Evolutionary conservation across 179 eudicot genomes (phyloP).

Genomic region (Patellifolia procumbens): DNA sequence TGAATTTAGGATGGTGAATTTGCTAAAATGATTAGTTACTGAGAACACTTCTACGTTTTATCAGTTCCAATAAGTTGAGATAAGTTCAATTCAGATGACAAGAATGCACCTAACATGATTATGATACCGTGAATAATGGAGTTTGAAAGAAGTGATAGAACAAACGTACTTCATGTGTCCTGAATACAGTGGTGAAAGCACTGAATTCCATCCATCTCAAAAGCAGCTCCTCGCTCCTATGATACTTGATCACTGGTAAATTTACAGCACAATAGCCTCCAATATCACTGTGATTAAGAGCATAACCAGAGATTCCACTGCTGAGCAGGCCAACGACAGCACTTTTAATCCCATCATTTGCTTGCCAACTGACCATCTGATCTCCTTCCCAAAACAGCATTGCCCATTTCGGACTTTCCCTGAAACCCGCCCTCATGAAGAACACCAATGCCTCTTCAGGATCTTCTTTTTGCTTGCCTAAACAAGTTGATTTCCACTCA

Average conservation of each 20-base stretch:
- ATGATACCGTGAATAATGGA: neutral
- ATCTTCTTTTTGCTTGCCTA: slow-evolving; percentile 56
- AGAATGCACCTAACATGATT: neutral
- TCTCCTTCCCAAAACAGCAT: slow-evolving; percentile 99
- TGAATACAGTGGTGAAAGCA: slow-evolving; percentile 85
- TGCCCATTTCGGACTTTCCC: slow-evolving; percentile 90
- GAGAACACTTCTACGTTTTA: too few relatives aligned
- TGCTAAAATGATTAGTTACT: neutral
- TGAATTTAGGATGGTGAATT: slow-evolving; percentile 9
- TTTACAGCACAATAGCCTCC: slow-evolving; percentile 94
- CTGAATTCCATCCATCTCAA: slow-evolving; percentile 92
- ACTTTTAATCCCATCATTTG: slow-evolving; percentile 91
- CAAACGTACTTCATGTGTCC: slow-evolving; percentile 85
- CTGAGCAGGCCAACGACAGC: slow-evolving; percentile 89
- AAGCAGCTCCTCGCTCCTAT: slow-evolving; percentile 76
- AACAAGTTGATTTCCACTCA: slow-evolving; percentile 59
- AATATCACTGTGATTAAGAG: slow-evolving; percentile 92
- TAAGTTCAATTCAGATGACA: too few relatives aligned
- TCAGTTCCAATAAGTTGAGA: too few relatives aligned
- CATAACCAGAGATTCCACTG: slow-evolving; percentile 84
- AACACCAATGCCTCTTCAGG: slow-evolving; percentile 74
- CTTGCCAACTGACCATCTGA: slow-evolving; percentile 99
- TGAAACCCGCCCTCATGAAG: slow-evolving; percentile 97
- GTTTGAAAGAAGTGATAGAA: neutral
- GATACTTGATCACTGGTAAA: slow-evolving; percentile 84